Evolutionary conservation across 176 grass and related monocot species (phyloP).

Genomic region (Phoenix roebelenii): DNA sequence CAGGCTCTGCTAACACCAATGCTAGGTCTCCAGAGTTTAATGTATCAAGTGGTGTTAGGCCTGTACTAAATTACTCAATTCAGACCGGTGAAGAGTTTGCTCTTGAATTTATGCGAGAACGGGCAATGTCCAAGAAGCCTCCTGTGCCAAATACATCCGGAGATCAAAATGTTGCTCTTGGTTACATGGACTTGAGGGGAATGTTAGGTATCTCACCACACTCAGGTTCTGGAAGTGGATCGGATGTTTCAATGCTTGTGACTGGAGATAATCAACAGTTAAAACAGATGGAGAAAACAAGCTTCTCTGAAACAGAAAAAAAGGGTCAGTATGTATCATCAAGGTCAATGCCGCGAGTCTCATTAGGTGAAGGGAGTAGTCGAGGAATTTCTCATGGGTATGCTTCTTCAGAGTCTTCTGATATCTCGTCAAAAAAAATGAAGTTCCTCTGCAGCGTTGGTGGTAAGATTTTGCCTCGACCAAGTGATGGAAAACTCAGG

Average conservation of each 20-base stretch:
- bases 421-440: constrained; percentile 37
- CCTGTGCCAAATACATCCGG: constrained; percentile 28
- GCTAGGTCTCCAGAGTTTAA: constrained; percentile 29
- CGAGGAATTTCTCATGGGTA: constrained; percentile 34
- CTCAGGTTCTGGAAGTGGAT: constrained; percentile 34
- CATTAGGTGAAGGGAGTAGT: constrained; percentile 41
- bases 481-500: constrained; percentile 87
- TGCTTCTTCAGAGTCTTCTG: constrained; percentile 67
- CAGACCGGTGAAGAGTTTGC: constrained; percentile 95
- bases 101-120: constrained; percentile 91
- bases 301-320: constrained; percentile 38
- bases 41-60: constrained; percentile 23
- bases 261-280: constrained; percentile 24
- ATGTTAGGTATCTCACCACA: constrained; percentile 22
- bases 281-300: constrained; percentile 37
- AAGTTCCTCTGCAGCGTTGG: constrained; percentile 93
- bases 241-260: constrained; percentile 37
- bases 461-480: constrained; percentile 85
- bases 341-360: constrained; percentile 31
- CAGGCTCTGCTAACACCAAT: constrained; percentile 24
- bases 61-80: constrained; percentile 95
- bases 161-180: constrained; percentile 30
- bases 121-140: constrained; percentile 62
- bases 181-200: constrained; percentile 48
- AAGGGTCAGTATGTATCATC: constrained; percentile 49